phyloP scores from a whole-genome alignment of 306 rosid species.

The Dalbergia cultrata region DNA sequence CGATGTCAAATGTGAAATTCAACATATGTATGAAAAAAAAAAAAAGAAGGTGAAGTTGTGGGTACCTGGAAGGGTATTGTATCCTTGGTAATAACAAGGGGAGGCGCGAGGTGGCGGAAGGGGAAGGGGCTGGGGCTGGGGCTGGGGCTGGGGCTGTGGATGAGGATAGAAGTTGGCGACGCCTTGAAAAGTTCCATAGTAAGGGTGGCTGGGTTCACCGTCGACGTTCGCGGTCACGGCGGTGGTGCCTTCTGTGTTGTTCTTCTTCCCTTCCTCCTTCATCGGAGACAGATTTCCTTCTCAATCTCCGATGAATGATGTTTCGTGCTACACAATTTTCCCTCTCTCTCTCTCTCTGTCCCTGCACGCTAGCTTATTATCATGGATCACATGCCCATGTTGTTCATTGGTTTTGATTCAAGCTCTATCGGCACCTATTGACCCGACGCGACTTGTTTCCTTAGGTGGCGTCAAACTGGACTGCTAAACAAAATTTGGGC shows the following conservation, averaged over 20 bases:
- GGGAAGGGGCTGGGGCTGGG: slow-evolving; percentile 62
- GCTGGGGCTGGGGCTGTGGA: slow-evolving; percentile 57
- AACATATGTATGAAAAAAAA: neutral
- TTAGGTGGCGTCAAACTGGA: too few relatives aligned
- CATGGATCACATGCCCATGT: too few relatives aligned
- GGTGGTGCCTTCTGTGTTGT: slow-evolving; percentile 36
- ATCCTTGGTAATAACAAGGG: slow-evolving; percentile 59
- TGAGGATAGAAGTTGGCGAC: slow-evolving; percentile 74
- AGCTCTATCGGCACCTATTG: too few relatives aligned
- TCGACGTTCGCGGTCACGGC: neutral
- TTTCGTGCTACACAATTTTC: neutral
- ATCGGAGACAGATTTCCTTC: slow-evolving; percentile 27
- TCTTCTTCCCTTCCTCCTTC: slow-evolving; percentile 61
- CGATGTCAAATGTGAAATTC: neutral
- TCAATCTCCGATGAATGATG: neutral
- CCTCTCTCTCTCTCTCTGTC: too few relatives aligned
- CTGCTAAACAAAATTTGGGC: too few relatives aligned
- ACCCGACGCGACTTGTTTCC: too few relatives aligned
- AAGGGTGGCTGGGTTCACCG: slow-evolving; percentile 47
- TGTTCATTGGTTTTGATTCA: too few relatives aligned
- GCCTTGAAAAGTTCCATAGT: slow-evolving; percentile 93
- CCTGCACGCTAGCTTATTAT: too few relatives aligned
- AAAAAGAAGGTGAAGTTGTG: too few relatives aligned
- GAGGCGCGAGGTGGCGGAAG: neutral
- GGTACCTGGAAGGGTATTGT: slow-evolving; percentile 62